Conservation (phyloP, 2,329 filamentous ascomycete species). For the Elsinoe necatrix region DNA sequence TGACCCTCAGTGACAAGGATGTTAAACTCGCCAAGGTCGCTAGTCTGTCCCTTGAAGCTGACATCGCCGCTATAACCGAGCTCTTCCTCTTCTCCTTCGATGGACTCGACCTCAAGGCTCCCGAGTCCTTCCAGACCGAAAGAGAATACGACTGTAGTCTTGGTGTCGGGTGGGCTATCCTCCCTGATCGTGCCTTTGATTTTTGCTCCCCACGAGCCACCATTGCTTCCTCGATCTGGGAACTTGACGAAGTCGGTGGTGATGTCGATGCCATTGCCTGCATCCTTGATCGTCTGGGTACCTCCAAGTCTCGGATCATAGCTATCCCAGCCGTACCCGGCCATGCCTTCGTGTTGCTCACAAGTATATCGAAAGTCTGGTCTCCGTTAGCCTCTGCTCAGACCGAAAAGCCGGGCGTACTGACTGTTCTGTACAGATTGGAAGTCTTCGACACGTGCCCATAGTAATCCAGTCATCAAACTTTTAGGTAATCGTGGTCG, state of each 20-base stretch:
- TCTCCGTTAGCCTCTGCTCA: conserved; percentile 16
- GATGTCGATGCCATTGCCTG: conserved; percentile 77
- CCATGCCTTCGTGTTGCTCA: conserved; percentile 89
- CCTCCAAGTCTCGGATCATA: conserved; percentile 86
- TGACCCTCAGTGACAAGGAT: conserved; percentile 62
- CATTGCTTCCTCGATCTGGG: conserved; percentile 65
- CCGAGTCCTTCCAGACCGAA: conserved; percentile 69
- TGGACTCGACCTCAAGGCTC: conserved; percentile 52
- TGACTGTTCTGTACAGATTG: conserved; percentile 64
- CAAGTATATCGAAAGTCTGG: conserved; percentile 85
- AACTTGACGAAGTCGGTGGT: conserved; percentile 92
- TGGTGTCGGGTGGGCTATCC: conserved; percentile 56
- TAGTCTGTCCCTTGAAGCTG: conserved; percentile 59
- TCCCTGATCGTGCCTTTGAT: conserved; percentile 72
- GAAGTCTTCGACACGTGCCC: conserved; percentile 78
- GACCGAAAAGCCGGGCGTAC: conserved; percentile 27
- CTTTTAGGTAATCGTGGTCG: conserved; percentile 74
- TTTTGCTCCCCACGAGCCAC: conserved; percentile 85
- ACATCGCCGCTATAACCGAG: conserved; percentile 54
- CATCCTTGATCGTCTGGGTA: conserved; percentile 82
- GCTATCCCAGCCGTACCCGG: conserved; percentile 95
- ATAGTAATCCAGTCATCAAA: conserved; percentile 74
- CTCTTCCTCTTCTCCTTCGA: conserved; percentile 43
- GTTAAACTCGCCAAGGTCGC: conserved; percentile 69
- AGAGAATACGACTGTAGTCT: conserved; percentile 76